Evolutionary conservation across 2,329 filamentous ascomycete species (phyloP).

Genomic region (Ilyonectria destructans): DNA sequence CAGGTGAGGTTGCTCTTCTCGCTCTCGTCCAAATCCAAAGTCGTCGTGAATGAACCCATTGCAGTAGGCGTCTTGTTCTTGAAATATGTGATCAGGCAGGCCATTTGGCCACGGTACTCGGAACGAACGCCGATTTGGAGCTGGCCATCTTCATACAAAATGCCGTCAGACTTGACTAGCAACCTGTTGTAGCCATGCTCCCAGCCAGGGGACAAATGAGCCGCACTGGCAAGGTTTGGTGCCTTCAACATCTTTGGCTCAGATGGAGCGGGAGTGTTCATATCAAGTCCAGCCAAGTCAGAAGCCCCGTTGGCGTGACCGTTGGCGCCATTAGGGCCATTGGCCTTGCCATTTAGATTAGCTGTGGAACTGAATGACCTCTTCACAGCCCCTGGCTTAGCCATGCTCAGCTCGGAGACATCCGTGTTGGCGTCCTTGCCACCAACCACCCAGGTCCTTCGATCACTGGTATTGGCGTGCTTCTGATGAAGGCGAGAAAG

Average conservation of each 20-base stretch:
- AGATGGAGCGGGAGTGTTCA: slow-evolving; percentile 74
- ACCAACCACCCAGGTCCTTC: slow-evolving; percentile 97
- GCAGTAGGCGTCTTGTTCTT: slow-evolving; percentile 91
- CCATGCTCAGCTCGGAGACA: slow-evolving; percentile 83
- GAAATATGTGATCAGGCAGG: slow-evolving; percentile 96
- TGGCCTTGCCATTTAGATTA: slow-evolving; percentile 65
- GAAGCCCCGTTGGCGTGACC: slow-evolving; percentile 68
- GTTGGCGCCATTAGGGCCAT: slow-evolving; percentile 65
- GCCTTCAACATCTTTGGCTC: slow-evolving; percentile 74
- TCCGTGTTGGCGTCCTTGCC: slow-evolving; percentile 95
- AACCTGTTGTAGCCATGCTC: slow-evolving; percentile 90
- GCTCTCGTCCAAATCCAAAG: slow-evolving; percentile 83
- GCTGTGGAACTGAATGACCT: slow-evolving; percentile 83
- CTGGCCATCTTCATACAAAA: slow-evolving; percentile 95
- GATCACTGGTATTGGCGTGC: slow-evolving; percentile 92
- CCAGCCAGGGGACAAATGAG: slow-evolving; percentile 95
- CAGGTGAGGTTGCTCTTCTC: slow-evolving; percentile 81
- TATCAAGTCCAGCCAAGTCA: slow-evolving; percentile 88
- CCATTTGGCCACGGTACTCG: slow-evolving; percentile 96
- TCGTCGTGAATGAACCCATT: slow-evolving; percentile 94
- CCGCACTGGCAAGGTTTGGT: slow-evolving; percentile 92
- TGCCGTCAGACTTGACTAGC: slow-evolving; percentile 84
- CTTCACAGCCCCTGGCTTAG: slow-evolving; percentile 86
- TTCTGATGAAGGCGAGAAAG: slow-evolving; percentile 95
- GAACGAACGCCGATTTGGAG: slow-evolving; percentile 93